Conservation (phyloP, 306 rosid species). For the Gastrolobium villosum region DNA sequence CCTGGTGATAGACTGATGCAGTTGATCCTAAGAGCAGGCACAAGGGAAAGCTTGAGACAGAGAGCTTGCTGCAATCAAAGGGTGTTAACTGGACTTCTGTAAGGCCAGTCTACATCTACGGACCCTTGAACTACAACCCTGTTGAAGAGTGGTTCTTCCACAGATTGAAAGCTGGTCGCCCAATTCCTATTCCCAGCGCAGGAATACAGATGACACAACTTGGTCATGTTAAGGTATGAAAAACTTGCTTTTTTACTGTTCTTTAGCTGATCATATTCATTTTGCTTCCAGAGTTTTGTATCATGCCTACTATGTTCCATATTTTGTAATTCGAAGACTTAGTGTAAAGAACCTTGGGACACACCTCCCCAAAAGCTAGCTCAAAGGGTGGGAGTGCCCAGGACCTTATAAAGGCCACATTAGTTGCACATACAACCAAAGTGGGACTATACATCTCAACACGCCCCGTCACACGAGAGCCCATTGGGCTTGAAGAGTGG, state of each 20-base stretch:
- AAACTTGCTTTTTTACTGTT: background rate
- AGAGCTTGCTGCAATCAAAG: slow-evolving; percentile 74
- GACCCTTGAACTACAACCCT: slow-evolving; percentile 96
- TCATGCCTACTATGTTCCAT: background rate
- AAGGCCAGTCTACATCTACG: slow-evolving; percentile 97
- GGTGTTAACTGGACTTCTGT: slow-evolving; percentile 94
- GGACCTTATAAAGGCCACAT: too few relatives aligned
- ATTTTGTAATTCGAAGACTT: background rate
- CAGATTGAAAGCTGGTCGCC: slow-evolving; percentile 96
- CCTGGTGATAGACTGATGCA: slow-evolving; percentile 70
- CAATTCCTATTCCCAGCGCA: slow-evolving; percentile 91
- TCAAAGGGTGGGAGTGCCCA: too few relatives aligned
- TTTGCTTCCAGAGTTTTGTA: background rate
- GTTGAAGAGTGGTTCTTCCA: slow-evolving; percentile 99
- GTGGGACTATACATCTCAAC: too few relatives aligned
- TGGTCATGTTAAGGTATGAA: slow-evolving; percentile 88
- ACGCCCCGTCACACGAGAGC: too few relatives aligned
- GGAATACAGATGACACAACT: slow-evolving; percentile 93
- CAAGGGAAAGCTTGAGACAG: slow-evolving; percentile 99
- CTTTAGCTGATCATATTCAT: slow-evolving; percentile 13
- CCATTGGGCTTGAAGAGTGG: too few relatives aligned
- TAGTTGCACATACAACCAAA: too few relatives aligned
- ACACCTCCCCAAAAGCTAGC: too few relatives aligned
- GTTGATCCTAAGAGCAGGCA: slow-evolving; percentile 99
- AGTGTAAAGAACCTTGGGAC: too few relatives aligned